Conservation (phyloP, 768 basidiomycete genomes). For the Leccinum broughii region DNA sequence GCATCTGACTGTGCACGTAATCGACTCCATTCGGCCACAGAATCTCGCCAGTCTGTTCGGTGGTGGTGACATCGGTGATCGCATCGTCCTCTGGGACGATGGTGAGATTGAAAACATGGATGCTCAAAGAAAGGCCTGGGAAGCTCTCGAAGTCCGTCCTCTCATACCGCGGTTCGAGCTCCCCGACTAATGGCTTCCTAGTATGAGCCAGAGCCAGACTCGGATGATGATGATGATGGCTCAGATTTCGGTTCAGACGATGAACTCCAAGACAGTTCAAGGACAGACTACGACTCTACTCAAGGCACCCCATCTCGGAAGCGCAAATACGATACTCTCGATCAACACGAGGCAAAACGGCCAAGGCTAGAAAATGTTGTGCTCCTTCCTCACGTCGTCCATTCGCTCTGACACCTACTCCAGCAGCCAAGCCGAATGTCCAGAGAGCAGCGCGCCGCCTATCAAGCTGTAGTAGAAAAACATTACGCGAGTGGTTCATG, state of each 20-base stretch:
- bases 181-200: constrained; percentile 31
- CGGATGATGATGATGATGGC: constrained; percentile 57
- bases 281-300: constrained; percentile 42
- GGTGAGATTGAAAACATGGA: constrained; percentile 70
- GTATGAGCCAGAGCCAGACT: constrained; percentile 79
- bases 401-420: constrained; percentile 4
- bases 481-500: constrained; percentile 86
- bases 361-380: constrained; percentile 53
- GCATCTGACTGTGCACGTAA: constrained; percentile 79
- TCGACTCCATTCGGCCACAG: constrained; percentile 91
- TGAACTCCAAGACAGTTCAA: constrained; percentile 42
- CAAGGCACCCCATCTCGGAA: constrained; percentile 44
- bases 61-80: constrained; percentile 61
- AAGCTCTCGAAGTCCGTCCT: constrained; percentile 71
- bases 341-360: constrained; percentile 52
- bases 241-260: constrained; percentile 49
- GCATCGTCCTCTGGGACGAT: constrained; percentile 92
- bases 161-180: background rate
- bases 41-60: constrained; percentile 87
- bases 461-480: constrained; percentile 67
- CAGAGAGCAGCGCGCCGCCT: constrained; percentile 65
- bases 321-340: constrained; percentile 46
- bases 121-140: constrained; percentile 80
- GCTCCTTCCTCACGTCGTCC: background rate
- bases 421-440: constrained; percentile 61